Evolutionary conservation across 768 basidiomycete genomes (phyloP).

Genomic region (Rhodotorula toruloides): DNA sequence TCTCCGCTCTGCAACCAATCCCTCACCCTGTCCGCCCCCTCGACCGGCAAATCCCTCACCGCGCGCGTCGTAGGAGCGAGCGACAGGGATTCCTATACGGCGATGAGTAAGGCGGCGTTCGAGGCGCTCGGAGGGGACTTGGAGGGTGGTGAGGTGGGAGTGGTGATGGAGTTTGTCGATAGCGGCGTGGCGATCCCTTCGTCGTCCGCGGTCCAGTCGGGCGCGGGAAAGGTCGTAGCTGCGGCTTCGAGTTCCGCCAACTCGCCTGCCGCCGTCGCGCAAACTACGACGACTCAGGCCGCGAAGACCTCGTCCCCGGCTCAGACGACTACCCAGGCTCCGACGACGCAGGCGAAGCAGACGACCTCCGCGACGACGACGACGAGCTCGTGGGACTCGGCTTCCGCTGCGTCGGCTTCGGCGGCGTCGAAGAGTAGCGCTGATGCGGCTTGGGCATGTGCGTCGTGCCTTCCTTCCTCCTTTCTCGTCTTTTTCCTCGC

Average conservation of each 20-base stretch:
- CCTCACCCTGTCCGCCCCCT: conserved; percentile 10
- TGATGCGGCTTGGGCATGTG: neutral
- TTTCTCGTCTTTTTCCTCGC: no score
- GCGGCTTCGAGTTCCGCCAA: neutral
- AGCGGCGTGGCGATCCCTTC: no score
- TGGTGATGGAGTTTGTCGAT: conserved; percentile 26
- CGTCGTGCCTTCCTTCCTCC: no score
- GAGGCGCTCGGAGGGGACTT: conserved; percentile 20
- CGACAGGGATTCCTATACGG: conserved; percentile 19
- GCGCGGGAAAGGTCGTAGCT: no score
- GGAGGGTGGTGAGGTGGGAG: conserved; percentile 17
- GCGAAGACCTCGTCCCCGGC: neutral
- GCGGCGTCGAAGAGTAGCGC: neutral
- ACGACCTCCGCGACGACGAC: neutral
- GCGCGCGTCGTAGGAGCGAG: conserved; percentile 19
- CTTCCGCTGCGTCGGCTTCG: neutral
- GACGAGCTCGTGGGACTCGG: conserved; percentile 11
- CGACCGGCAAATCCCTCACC: conserved; percentile 21
- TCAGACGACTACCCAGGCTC: neutral
- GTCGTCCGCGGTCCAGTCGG: no score
- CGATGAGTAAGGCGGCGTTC: conserved; percentile 10
- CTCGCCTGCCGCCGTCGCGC: neutral
- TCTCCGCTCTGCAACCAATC: conserved; percentile 21
- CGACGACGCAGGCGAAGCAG: neutral
- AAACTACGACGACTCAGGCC: neutral